Evolutionary conservation across 805 yeast species (phyloP).

Genomic region (Kodamaea laetipori): DNA sequence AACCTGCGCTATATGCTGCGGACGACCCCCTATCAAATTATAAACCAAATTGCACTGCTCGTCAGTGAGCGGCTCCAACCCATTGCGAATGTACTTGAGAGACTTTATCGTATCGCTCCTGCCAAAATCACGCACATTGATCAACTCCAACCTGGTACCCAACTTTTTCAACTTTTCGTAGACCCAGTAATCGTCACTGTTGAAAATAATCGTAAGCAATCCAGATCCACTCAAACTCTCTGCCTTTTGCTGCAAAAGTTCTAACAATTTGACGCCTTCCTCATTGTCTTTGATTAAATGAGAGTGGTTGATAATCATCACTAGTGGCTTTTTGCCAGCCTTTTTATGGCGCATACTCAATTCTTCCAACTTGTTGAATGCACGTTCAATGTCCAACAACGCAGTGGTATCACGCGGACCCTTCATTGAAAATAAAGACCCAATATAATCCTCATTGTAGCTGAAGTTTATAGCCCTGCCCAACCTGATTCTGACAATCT

Average conservation of each 20-base stretch:
- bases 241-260: constrained; percentile 80
- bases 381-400: constrained; percentile 77
- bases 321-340: constrained; percentile 53
- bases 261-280: constrained; percentile 70
- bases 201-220: constrained; percentile 67
- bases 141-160: constrained; percentile 73
- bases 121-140: constrained; percentile 65
- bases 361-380: constrained; percentile 72
- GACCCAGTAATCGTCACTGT: constrained; percentile 85
- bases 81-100: constrained; percentile 51
- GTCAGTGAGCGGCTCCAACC: constrained; percentile 26
- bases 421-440: constrained; percentile 73
- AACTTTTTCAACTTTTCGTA: constrained; percentile 71
- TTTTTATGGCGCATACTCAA: constrained; percentile 58
- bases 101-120: constrained; percentile 58
- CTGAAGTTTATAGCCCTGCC: constrained; percentile 76
- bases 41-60: constrained; percentile 55
- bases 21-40: constrained; percentile 78
- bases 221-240: constrained; percentile 76
- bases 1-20: constrained; percentile 77
- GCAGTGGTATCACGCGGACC: constrained; percentile 90
- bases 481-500: constrained; percentile 71
- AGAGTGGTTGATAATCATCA: constrained; percentile 70
- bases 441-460: constrained; percentile 79
- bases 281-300: constrained; percentile 77